Evolutionary conservation across 2,329 filamentous ascomycete species (phyloP).

Genomic region (Polytolypa hystricis): DNA sequence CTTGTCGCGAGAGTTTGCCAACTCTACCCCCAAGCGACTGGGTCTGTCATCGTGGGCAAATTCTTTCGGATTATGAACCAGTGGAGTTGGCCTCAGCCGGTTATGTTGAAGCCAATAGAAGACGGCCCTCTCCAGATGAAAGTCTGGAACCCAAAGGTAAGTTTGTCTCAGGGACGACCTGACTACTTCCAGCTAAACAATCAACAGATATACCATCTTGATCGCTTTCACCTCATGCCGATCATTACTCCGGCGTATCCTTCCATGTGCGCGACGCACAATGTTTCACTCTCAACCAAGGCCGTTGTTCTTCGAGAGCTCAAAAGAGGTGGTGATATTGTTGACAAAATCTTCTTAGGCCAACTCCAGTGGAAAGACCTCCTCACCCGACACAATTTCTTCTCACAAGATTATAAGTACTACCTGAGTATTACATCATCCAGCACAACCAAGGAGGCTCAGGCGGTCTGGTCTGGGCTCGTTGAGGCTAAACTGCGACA

Average conservation of each 20-base stretch:
- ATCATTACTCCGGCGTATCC: constrained; percentile 97
- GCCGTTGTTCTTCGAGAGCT: constrained; percentile 75
- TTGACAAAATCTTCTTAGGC: constrained; percentile 66
- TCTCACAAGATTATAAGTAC: constrained; percentile 87
- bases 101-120: constrained; percentile 79
- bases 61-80: constrained; percentile 87
- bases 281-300: constrained; percentile 78
- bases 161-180: constrained; percentile 11
- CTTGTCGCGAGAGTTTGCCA: constrained; percentile 92
- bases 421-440: constrained; percentile 82
- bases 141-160: constrained; percentile 87
- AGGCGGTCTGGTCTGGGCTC: constrained; percentile 79
- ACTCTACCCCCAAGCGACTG: constrained; percentile 84
- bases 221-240: constrained; percentile 86
- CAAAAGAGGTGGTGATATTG: constrained; percentile 62
- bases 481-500: constrained; percentile 89
- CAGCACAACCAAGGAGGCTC: constrained; percentile 70
- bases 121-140: constrained; percentile 68
- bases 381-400: constrained; percentile 85
- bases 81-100: constrained; percentile 93
- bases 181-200: background rate
- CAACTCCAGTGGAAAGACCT: constrained; percentile 75
- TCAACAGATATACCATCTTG: constrained; percentile 59
- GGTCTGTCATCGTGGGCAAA: constrained; percentile 78
- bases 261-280: constrained; percentile 95